Evolutionary conservation across 805 yeast genomes (phyloP), one percentile per base, ranked within the genome.

Genomic region (Ogataea glucozyma): DNA sequence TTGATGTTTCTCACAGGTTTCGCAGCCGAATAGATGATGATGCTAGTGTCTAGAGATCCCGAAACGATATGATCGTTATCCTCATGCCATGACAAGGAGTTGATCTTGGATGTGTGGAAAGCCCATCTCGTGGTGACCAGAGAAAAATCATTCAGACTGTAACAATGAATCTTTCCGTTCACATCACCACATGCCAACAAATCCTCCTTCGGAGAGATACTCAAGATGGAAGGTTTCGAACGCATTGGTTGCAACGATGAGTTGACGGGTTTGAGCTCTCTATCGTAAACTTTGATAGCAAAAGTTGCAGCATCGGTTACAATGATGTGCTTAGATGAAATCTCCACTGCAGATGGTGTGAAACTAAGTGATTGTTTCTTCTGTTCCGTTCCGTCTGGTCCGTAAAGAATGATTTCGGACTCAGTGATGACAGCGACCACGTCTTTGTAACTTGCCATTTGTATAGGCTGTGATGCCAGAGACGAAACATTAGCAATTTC

Each of bases 41-140:
- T 68, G 48, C 83, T 82, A 6, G 95, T 83, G 61, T 93, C 99
- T 44, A 88, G 69, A 0, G 97, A 87, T 0, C 85, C 93, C 45
- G 91, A 81, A 16, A 82, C 86, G 32, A 86, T 74, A 52, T 76
- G 81, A 52, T 83, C 79, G 43, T 86, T 83, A 53, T 85, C 89
- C 8, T 69, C 69, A 33, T 82, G 76, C 99, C 98, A 93, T 18
- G 79, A 64, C 36, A 93, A 85, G 22, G 82, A 76, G 45, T 79
- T 80, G 49, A 93, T 84, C 42, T 77, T 81, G 43, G 96, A 83
- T 2, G 90, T 86, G 62, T 93, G 97, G 80, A 88, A 91, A 0
- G 95, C 83, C 99, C 99, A 93, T 60, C 97, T 78, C 0, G 95
- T 79, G 2, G 98, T 88, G 26, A 81, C 74, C 6, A 87, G 67